A percentile compares a stretch with the other conserved stretches of the same genome.
Evolutionary conservation across 2,329 filamentous ascomycete genomes (phyloP).

Genomic region (Aspergillus fumigatiaffinis): DNA sequence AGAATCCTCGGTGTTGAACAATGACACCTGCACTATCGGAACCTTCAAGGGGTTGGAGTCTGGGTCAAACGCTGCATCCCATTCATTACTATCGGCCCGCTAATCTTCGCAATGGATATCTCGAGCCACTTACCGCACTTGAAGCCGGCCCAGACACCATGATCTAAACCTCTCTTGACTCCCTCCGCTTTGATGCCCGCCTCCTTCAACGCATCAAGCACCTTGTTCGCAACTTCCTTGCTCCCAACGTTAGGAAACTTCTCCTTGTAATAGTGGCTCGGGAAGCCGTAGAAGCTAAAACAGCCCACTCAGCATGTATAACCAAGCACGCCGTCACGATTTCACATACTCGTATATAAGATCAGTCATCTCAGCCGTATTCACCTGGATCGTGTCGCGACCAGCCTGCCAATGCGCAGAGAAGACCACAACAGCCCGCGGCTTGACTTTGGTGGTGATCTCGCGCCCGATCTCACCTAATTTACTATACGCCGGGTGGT

Average conservation of each 20-base stretch:
- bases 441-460: constrained; percentile 66
- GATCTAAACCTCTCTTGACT: constrained; percentile 64
- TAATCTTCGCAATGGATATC: neutral
- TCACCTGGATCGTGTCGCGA: constrained; percentile 57
- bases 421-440: constrained; percentile 69
- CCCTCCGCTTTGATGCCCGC: constrained; percentile 59
- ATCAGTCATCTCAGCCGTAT: constrained; percentile 60
- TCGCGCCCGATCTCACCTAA: constrained; percentile 64
- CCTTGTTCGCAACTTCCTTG: constrained; percentile 54
- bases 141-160: constrained; percentile 72
- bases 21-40: constrained; percentile 68
- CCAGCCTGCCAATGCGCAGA: constrained; percentile 71
- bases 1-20: constrained; percentile 63
- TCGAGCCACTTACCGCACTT: constrained; percentile 43
- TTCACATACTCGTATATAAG: constrained; percentile 63
- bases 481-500: constrained; percentile 63
- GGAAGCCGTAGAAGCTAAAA: constrained; percentile 65
- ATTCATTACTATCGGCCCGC: neutral
- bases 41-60: constrained; percentile 59
- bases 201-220: constrained; percentile 53
- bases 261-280: constrained; percentile 63
- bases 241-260: constrained; percentile 63
- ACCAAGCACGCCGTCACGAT: too few relatives aligned
- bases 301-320: neutral
- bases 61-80: constrained; percentile 54